These are phyloP conservation scores for Vigna nakashimae DNA, from an alignment of 306 rosid species.

Conservation along the genomic window DNA sequence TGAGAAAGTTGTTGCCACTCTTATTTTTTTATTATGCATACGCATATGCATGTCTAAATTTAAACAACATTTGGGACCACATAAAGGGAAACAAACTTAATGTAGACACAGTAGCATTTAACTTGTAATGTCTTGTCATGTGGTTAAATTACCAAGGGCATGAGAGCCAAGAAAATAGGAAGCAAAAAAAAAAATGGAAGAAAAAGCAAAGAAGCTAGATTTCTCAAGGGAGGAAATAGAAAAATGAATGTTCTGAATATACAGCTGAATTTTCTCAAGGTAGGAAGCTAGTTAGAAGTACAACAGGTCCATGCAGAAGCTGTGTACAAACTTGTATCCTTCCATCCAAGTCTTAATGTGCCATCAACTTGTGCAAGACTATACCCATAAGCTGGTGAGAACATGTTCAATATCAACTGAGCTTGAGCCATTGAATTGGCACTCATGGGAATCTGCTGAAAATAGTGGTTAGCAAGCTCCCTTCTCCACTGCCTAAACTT, in stretches of 20 bases:
- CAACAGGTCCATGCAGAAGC: slow-evolving; percentile 90
- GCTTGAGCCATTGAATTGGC: slow-evolving; percentile 86
- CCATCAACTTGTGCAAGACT: slow-evolving; percentile 83
- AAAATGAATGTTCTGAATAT: too few relatives aligned
- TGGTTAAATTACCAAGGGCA: neutral
- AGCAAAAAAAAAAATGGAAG: neutral
- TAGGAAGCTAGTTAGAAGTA: slow-evolving; percentile 41
- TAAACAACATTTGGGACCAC: slow-evolving; percentile 17
- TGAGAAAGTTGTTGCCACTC: neutral
- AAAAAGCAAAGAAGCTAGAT: slow-evolving; percentile 10
- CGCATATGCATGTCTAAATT: neutral
- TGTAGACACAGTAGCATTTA: neutral
- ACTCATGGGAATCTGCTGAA: slow-evolving; percentile 76
- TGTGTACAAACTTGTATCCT: slow-evolving; percentile 78
- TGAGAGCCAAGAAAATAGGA: neutral
- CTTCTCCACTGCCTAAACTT: slow-evolving; percentile 78
- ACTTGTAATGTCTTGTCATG: neutral
- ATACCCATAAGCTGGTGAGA: slow-evolving; percentile 64
- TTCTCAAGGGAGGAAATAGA: too few relatives aligned
- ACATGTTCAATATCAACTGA: slow-evolving; percentile 82
- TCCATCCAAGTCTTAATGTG: slow-evolving; percentile 83
- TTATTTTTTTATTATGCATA: too few relatives aligned
- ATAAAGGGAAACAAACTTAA: neutral
- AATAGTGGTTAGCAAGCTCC: slow-evolving; percentile 61
- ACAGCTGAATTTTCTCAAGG: too few relatives aligned